A percentile compares a stretch with the other conserved stretches of the same genome.
Evolutionary conservation across 331 rosid species (phyloP).

Genomic region (Rosa hybrid): DNA sequence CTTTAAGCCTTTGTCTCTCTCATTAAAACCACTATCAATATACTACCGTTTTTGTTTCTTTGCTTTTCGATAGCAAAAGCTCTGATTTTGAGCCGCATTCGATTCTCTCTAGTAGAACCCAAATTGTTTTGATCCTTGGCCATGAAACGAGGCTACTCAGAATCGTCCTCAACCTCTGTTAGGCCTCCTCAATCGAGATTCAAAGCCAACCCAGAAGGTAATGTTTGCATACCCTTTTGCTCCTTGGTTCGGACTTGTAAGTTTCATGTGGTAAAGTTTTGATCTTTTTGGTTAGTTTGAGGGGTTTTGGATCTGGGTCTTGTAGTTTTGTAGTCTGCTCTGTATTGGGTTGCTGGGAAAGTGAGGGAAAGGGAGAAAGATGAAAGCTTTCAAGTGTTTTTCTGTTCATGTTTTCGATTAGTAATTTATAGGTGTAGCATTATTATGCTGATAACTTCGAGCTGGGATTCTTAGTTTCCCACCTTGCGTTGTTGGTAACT

Average conservation of each 20-base stretch:
- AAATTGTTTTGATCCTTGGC: conserved; percentile 10
- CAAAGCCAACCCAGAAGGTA: conserved; percentile 78
- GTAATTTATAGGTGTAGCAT: neutral
- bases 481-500: conserved; percentile 17
- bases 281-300: conserved; percentile 22
- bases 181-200: conserved; percentile 86
- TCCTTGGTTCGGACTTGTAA: conserved; percentile 13
- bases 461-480: conserved; percentile 7
- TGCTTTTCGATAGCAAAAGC: neutral
- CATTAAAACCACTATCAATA: neutral
- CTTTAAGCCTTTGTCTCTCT: neutral
- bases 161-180: conserved; percentile 65
- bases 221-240: conserved; percentile 16
- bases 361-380: neutral
- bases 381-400: neutral
- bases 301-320: conserved; percentile 30
- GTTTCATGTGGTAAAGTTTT: conserved; percentile 21
- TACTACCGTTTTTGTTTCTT: neutral
- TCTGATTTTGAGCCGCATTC: conserved; percentile 7
- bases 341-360: conserved; percentile 5
- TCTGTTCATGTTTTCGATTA: neutral
- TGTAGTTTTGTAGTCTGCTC: conserved; percentile 9
- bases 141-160: conserved; percentile 88
- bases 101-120: neutral
- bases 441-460: neutral